Percentiles rank a stretch among this genome's conserved stretches.
Evolutionary conservation across 768 basidiomycete species (phyloP).

Genomic region (Pluteus cervinus): DNA sequence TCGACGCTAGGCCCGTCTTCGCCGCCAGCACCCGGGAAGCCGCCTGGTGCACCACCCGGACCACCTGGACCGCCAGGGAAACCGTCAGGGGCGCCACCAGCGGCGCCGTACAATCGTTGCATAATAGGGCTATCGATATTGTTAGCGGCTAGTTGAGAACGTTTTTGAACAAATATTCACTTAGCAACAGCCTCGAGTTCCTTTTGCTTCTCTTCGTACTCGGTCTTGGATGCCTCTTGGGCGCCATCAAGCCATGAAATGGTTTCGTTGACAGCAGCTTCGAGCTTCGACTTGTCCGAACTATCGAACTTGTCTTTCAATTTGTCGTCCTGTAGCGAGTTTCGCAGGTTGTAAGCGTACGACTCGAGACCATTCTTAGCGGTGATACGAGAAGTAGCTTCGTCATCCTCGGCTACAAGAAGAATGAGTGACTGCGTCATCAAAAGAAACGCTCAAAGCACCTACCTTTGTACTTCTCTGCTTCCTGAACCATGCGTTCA

Average conservation of each 20-base stretch:
- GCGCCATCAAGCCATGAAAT: slow-evolving; percentile 84
- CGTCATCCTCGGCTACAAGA: slow-evolving; percentile 72
- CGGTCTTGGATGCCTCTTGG: slow-evolving; percentile 89
- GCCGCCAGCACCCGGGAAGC: slow-evolving; percentile 57
- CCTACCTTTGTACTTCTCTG: slow-evolving; percentile 85
- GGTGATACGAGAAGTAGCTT: slow-evolving; percentile 73
- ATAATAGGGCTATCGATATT: slow-evolving; percentile 40
- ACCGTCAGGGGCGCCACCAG: slow-evolving; percentile 57
- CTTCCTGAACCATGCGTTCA: slow-evolving; percentile 94
- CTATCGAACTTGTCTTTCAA: slow-evolving; percentile 84
- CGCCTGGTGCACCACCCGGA: slow-evolving; percentile 59
- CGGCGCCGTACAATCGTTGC: slow-evolving; percentile 72
- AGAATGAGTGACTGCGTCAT: slow-evolving; percentile 13
- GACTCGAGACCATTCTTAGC: slow-evolving; percentile 93
- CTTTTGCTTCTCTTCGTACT: slow-evolving; percentile 90
- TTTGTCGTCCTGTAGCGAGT: slow-evolving; percentile 81
- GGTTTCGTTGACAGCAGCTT: slow-evolving; percentile 73
- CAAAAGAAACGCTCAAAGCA: slow-evolving; percentile 4
- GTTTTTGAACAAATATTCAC: slow-evolving; percentile 15
- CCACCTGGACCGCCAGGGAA: slow-evolving; percentile 45
- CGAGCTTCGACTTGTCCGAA: slow-evolving; percentile 80
- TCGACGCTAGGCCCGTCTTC: slow-evolving; percentile 89
- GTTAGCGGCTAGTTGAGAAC: slow-evolving; percentile 4
- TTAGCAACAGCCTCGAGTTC: slow-evolving; percentile 84
- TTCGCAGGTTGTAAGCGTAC: slow-evolving; percentile 92